A percentile compares a stretch with the other conserved stretches of the same genome.
These are phyloP conservation scores for Gymnopilus dilepis DNA, from an alignment of 768 basidiomycete genomes.

Conservation along the genomic window DNA sequence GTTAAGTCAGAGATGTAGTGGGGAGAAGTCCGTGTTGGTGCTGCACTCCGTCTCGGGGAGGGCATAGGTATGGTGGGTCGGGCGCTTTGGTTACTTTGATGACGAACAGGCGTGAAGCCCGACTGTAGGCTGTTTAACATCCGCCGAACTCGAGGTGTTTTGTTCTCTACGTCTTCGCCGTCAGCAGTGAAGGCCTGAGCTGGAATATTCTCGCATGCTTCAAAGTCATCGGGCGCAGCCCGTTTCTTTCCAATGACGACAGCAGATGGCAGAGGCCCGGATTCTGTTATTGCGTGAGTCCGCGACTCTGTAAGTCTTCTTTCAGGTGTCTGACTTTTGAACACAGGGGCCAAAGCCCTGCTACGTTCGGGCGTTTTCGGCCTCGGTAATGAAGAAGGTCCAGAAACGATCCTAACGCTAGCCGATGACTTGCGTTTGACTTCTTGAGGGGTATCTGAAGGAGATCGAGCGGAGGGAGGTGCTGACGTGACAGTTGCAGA, in stretches of 20 bases:
- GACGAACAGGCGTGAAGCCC: conserved; percentile 77
- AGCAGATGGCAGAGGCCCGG: conserved; percentile 36
- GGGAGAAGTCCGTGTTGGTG: conserved; percentile 39
- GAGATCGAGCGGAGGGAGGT: conserved; percentile 23
- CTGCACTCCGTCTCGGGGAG: conserved; percentile 53
- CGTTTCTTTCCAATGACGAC: conserved; percentile 70
- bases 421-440: conserved; percentile 27
- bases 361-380: conserved; percentile 61
- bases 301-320: conserved; percentile 23
- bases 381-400: conserved; percentile 45
- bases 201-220: conserved; percentile 57
- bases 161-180: conserved; percentile 42
- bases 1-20: conserved; percentile 60
- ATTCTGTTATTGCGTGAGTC: conserved; percentile 21
- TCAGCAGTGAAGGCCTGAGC: conserved; percentile 70
- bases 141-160: conserved; percentile 68
- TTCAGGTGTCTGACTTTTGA: conserved; percentile 61
- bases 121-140: conserved; percentile 60
- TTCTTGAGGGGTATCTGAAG: conserved; percentile 20
- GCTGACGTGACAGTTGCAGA: conserved; percentile 34
- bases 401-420: conserved; percentile 44
- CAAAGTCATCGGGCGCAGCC: conserved; percentile 79
- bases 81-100: conserved; percentile 49
- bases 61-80: conserved; percentile 46
- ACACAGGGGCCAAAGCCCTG: conserved; percentile 44